phyloP scores from a whole-genome alignment of 176 grass and related monocot genomes.

The Lolium multiflorum region DNA sequence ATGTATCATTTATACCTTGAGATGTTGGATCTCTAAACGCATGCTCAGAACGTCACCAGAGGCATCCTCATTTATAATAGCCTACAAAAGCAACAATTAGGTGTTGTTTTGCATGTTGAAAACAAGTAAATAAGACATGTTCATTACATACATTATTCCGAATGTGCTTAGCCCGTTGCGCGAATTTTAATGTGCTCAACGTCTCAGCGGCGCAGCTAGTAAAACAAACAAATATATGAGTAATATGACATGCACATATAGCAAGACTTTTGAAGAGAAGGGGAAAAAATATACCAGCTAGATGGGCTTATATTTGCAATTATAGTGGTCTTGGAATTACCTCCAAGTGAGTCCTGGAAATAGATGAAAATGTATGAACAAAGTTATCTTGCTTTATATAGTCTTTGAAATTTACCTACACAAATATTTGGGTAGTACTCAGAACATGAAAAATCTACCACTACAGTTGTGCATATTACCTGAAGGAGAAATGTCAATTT shows the following conservation, averaged over 20 bases:
- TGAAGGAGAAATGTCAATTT: constrained; percentile 99
- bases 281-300: constrained; percentile 54
- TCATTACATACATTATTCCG: constrained; percentile 82
- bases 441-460: constrained; percentile 11
- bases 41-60: constrained; percentile 94
- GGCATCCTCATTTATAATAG: constrained; percentile 95
- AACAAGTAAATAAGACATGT: neutral
- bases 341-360: constrained; percentile 92
- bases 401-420: neutral
- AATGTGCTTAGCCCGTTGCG: constrained; percentile 94
- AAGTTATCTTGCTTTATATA: neutral
- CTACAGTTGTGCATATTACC: constrained; percentile 53
- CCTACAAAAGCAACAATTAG: constrained; percentile 56
- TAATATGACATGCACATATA: neutral
- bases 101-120: constrained; percentile 26
- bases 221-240: constrained; percentile 41
- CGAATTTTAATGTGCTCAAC: constrained; percentile 96
- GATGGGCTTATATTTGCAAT: constrained; percentile 99
- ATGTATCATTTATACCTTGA: constrained; percentile 71
- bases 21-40: constrained; percentile 91
- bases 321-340: constrained; percentile 97
- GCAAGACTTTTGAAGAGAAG: constrained; percentile 1
- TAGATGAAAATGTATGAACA: constrained; percentile 34
- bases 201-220: constrained; percentile 89
- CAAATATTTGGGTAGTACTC: constrained; percentile 10